phyloP scores from a whole-genome alignment of 1,284 basidiomycete species.

The Heterobasidion irregulare region DNA sequence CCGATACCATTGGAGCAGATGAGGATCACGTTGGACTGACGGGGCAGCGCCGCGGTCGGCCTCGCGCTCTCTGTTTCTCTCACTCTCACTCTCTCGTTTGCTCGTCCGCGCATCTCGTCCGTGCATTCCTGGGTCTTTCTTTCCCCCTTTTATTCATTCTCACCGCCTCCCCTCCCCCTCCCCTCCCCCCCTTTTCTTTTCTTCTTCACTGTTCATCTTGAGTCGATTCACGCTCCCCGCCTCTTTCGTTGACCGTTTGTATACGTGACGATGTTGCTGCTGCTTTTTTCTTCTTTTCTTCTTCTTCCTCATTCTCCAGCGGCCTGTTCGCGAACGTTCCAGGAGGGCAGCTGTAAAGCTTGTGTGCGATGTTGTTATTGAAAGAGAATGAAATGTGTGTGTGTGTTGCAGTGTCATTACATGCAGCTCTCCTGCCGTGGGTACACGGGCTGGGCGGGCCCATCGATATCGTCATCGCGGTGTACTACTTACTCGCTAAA shows the following conservation, averaged over 20 bases:
- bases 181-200: background rate
- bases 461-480: no score
- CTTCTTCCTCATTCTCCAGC: no score
- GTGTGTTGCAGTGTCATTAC: no score
- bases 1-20: conserved; percentile 92
- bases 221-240: conserved; percentile 1
- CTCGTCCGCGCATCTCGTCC: background rate
- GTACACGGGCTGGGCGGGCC: no score
- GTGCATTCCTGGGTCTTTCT: background rate
- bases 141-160: background rate
- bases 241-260: conserved; percentile 7
- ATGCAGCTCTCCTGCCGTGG: no score
- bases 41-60: background rate
- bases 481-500: background rate
- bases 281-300: background rate
- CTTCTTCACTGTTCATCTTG: conserved; percentile 2
- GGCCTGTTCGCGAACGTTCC: background rate
- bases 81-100: background rate
- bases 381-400: no score
- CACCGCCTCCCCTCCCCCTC: no score
- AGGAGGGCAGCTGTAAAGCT: background rate
- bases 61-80: background rate
- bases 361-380: background rate
- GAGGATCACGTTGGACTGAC: conserved; percentile 83
- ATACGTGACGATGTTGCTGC: conserved; percentile 8